Conservation (phyloP, 805 yeast genomes). For the Hanseniaspora valbyensis region DNA sequence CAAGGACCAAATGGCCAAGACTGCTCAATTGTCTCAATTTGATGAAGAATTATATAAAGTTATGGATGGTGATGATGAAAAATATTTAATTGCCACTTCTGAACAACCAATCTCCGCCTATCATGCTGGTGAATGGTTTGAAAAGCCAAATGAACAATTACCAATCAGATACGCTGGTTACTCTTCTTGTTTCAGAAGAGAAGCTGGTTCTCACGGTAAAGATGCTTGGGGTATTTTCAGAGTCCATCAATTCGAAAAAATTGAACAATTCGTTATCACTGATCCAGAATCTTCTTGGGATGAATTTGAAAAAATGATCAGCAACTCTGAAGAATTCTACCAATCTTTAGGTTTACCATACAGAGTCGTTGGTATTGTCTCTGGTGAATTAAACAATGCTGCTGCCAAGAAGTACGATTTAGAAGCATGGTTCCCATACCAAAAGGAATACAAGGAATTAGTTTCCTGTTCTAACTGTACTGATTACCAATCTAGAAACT, state of each 20-base stretch:
- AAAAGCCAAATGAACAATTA: conserved; percentile 89
- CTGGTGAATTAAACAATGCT: conserved; percentile 97
- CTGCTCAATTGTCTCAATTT: conserved; percentile 95
- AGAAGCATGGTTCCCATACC: conserved; percentile 99
- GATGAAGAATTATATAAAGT: conserved; percentile 98
- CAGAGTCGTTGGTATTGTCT: conserved; percentile 94
- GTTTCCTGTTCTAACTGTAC: conserved; percentile 99
- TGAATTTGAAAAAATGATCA: conserved; percentile 94
- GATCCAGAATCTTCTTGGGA: conserved; percentile 98
- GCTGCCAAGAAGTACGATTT: conserved; percentile 98
- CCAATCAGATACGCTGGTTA: conserved; percentile 96
- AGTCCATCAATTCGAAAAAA: conserved; percentile 96
- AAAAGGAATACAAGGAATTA: conserved; percentile 93
- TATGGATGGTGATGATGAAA: conserved; percentile 92
- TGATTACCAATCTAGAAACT: conserved; percentile 95
- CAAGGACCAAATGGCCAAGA: conserved; percentile 98
- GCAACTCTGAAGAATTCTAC: conserved; percentile 82
- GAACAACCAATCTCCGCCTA: conserved; percentile 98
- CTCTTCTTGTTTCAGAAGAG: conserved; percentile 98
- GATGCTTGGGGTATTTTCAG: conserved; percentile 99
- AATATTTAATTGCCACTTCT: conserved; percentile 94
- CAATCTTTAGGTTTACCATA: conserved; percentile 85
- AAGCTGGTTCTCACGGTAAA: conserved; percentile 98
- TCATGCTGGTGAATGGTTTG: conserved; percentile 97
- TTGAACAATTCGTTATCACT: conserved; percentile 89